Evolutionary conservation across 257 asterid species (phyloP).

Genomic region (Solanum sparsipilum): DNA sequence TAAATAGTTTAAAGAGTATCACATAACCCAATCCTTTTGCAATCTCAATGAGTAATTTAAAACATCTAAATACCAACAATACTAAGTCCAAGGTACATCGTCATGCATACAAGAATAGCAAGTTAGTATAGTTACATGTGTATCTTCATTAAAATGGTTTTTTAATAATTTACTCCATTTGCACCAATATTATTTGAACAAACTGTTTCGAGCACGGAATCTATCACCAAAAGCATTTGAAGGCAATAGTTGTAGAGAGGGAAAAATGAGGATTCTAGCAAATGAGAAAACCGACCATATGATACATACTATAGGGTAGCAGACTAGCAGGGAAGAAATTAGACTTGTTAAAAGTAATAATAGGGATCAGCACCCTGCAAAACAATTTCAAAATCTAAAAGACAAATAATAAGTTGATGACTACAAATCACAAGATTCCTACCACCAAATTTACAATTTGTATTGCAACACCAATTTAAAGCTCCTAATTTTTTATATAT

Average conservation of each 20-base stretch:
- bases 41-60: not conserved
- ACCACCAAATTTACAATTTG: not conserved
- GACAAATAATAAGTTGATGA: not conserved
- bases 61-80: not conserved
- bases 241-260: not conserved
- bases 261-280: not conserved
- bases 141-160: not conserved
- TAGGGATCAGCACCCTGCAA: not conserved
- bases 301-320: not conserved
- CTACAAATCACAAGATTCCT: not conserved
- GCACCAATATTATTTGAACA: not conserved
- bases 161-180: not conserved
- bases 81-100: not conserved
- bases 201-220: not conserved
- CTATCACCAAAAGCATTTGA: not conserved
- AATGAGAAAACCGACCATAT: not conserved
- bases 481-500: not conserved
- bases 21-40: not conserved
- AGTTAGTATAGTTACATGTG: not conserved
- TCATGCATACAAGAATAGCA: not conserved
- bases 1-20: not conserved
- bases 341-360: not conserved
- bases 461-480: not conserved
- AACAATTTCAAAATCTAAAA: not conserved
- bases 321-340: not conserved